phyloP scores from a whole-genome alignment of 371 early-diverging fungal genomes.

The Lichtheimia ornata region DNA sequence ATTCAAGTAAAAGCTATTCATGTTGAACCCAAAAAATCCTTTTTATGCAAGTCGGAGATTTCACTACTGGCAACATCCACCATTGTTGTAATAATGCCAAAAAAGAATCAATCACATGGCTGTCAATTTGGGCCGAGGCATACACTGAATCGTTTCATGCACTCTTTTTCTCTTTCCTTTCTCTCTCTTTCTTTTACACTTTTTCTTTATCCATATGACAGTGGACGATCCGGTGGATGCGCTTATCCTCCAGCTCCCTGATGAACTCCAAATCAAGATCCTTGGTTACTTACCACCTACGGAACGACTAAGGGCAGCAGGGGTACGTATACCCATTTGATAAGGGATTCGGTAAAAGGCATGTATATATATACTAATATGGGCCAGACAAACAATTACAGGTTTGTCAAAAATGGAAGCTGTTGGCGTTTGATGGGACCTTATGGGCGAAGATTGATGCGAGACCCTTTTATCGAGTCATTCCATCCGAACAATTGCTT shows the following conservation, averaged over 20 bases:
- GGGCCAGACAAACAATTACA: background rate
- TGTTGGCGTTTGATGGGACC: slow-evolving; percentile 54
- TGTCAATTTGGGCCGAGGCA: no score
- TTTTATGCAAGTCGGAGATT: no score
- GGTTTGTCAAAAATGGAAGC: slow-evolving; percentile 51
- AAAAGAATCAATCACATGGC: no score
- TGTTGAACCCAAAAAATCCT: no score
- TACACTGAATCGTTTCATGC: no score
- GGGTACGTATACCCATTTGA: no score
- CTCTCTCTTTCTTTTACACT: background rate
- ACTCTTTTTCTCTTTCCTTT: background rate
- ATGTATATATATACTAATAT: no score
- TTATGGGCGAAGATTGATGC: slow-evolving; percentile 54
- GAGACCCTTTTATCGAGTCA: slow-evolving; percentile 50
- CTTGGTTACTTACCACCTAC: background rate
- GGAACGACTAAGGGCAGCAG: no score
- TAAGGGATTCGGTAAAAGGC: no score
- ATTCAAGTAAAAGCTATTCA: no score
- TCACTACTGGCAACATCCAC: no score
- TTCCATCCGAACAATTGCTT: slow-evolving; percentile 47
- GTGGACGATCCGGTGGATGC: background rate
- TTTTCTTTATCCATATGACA: slow-evolving; percentile 1
- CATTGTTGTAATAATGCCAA: no score
- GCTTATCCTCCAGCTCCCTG: background rate
- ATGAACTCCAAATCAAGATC: slow-evolving; percentile 4